A percentile compares a stretch with the other conserved stretches of the same genome.
Conservation (phyloP, 805 yeast species). For the Suhomyces canberraensis region DNA sequence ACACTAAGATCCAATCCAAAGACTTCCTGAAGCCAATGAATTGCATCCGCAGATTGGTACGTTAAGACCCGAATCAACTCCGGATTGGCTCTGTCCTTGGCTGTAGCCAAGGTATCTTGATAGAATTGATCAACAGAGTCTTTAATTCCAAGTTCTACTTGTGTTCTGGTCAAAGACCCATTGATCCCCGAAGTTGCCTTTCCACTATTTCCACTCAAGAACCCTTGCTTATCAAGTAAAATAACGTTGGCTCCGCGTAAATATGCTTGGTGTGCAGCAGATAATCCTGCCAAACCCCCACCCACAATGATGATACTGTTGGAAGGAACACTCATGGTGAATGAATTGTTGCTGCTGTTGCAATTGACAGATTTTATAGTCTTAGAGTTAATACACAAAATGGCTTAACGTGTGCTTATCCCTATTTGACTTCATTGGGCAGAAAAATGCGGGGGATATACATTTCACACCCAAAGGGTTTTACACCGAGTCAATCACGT, state of each 20-base stretch:
- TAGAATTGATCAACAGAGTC: conserved; percentile 62
- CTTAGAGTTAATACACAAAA: too few relatives aligned
- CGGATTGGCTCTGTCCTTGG: conserved; percentile 57
- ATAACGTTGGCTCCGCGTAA: conserved; percentile 52
- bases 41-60: conserved; percentile 60
- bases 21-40: conserved; percentile 67
- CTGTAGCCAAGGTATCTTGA: conserved; percentile 65
- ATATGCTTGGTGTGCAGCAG: conserved; percentile 58
- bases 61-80: conserved; percentile 58
- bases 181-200: conserved; percentile 69
- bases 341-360: background rate
- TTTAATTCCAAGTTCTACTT: conserved; percentile 42
- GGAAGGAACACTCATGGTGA: conserved; percentile 15
- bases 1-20: conserved; percentile 61
- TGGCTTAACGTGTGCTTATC: too few relatives aligned
- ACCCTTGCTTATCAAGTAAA: conserved; percentile 56
- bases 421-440: too few relatives aligned
- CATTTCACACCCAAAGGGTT: too few relatives aligned
- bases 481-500: too few relatives aligned
- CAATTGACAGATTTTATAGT: too few relatives aligned
- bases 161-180: conserved; percentile 70
- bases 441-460: too few relatives aligned
- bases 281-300: conserved; percentile 62
- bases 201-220: conserved; percentile 62
- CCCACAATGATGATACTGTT: conserved; percentile 55